Percentiles rank a stretch among this genome's conserved stretches.
Evolutionary conservation across 148 eudicot species (phyloP).

Genomic region (Mesembryanthemum crystallinum): DNA sequence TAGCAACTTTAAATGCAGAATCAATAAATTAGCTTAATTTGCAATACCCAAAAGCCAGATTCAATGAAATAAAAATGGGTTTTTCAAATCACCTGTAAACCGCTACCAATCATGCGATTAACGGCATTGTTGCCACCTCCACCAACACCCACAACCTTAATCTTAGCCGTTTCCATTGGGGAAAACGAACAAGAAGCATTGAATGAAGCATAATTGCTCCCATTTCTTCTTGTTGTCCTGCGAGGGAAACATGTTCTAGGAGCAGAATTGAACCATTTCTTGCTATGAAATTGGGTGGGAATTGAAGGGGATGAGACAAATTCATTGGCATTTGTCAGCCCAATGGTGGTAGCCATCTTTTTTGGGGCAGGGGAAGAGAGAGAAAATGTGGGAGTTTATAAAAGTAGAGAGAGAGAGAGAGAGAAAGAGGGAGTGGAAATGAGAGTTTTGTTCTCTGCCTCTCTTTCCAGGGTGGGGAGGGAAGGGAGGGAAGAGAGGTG

Average conservation of each 20-base stretch:
- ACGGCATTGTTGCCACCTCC: constrained; percentile 99
- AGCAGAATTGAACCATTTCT: constrained; percentile 32
- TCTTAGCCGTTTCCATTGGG: constrained; percentile 69
- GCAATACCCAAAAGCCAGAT: constrained; percentile 7
- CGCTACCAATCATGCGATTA: constrained; percentile 98
- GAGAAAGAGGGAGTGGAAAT: constrained; percentile 10
- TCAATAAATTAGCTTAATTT: background rate
- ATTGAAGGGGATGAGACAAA: constrained; percentile 23
- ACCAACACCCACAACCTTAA: constrained; percentile 95
- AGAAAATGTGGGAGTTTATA: background rate
- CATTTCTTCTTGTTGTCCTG: constrained; percentile 27
- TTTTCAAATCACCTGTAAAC: constrained; percentile 63
- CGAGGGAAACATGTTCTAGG: constrained; percentile 30
- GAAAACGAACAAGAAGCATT: constrained; percentile 41
- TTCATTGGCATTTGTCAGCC: constrained; percentile 31
- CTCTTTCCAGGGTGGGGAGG: constrained; percentile 13
- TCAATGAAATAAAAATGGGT: constrained; percentile 6
- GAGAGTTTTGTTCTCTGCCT: constrained; percentile 26
- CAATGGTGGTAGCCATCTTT: constrained; percentile 27
- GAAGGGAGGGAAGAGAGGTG: background rate
- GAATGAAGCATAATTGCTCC: constrained; percentile 30
- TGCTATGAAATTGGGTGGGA: constrained; percentile 34
- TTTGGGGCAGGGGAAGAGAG: background rate
- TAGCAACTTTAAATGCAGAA: background rate
- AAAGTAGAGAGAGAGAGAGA: too few relatives aligned